Evolutionary conservation across 2,329 filamentous ascomycete genomes (phyloP), one percentile per base, ranked within the genome.

Genomic region (Scedosporium apiospermum): DNA sequence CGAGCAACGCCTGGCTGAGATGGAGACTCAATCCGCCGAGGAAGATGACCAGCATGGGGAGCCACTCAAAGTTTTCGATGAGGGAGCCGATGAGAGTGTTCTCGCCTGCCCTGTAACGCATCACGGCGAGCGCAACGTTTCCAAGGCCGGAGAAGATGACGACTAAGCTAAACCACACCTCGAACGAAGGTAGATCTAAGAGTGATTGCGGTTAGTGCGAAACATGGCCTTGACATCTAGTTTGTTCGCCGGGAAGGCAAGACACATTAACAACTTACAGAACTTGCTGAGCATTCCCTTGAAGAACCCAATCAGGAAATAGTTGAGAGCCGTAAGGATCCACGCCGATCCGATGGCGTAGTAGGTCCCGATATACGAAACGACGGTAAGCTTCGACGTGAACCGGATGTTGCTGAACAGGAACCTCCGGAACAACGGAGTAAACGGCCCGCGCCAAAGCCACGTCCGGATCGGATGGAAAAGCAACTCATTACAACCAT

Each of bases 221-320:
- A 34, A 34, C 30, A 34, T 34, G 30, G 7, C 30, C 90, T 88
- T 74, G 93, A 89, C 21, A 93, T 90, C 91, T 91, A 95, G 23
- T 3, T 84, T 85, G 87, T 95, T 93, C 75, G 95, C 83, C 70
- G 93, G 85, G 76, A 89, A 86, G 71, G 95, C 89, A 83, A 95
- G 90, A 77, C 96, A 86, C 82, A 57, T 95, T 75, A 41, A 96
- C 78, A 1, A 91, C 91, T 72, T 93, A 88, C 30, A 85, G 89
- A 58, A 96, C 84, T 75, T 96, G 90, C 42, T 96, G 81, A 1
- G 87, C 89, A 58, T 93, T 80, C 49, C 91, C 91, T 61, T 91
- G 91, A n/a, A 96, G 80, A 80, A 95, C 96, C 89, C 89, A 66
- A 88, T 83, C 53, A 89, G 75, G 74, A 91, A 90, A 76, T 91